Conservation (phyloP, 2,329 filamentous ascomycete species). For the Cordyceps cateniannulata region DNA sequence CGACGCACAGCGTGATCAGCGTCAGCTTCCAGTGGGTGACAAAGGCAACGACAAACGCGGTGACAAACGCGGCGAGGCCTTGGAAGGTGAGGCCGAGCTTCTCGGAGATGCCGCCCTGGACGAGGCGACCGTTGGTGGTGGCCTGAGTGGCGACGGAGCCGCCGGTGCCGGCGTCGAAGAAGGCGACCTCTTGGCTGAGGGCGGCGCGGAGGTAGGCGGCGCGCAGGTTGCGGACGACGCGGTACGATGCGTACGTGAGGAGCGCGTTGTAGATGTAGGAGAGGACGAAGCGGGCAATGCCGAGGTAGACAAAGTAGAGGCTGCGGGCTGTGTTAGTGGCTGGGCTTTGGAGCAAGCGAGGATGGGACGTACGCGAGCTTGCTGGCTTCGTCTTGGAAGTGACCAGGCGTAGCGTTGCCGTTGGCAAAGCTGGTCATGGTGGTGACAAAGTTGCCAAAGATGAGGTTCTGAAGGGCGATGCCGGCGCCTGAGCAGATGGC, state of each 20-base stretch:
- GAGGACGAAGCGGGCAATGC: slow-evolving; percentile 44
- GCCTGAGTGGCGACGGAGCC: slow-evolving; percentile 37
- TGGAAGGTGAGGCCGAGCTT: slow-evolving; percentile 35
- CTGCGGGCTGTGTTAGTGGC: slow-evolving; percentile 15
- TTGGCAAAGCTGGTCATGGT: slow-evolving; percentile 27
- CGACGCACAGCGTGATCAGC: slow-evolving; percentile 29
- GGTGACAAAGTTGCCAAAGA: slow-evolving; percentile 33
- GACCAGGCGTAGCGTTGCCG: slow-evolving; percentile 18
- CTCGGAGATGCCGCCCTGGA: slow-evolving; percentile 34
- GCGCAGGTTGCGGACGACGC: slow-evolving; percentile 42
- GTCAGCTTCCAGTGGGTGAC: slow-evolving; percentile 38
- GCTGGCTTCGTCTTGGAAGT: slow-evolving; percentile 26
- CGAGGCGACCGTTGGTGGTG: slow-evolving; percentile 38
- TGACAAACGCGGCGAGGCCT: slow-evolving; percentile 29
- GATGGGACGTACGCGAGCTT: slow-evolving; percentile 23
- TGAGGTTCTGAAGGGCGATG: slow-evolving; percentile 31
- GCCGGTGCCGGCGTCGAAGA: slow-evolving; percentile 37
- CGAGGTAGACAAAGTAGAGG: slow-evolving; percentile 53
- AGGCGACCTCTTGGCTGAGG: slow-evolving; percentile 44
- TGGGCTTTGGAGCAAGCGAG: no score
- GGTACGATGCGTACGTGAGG: slow-evolving; percentile 43
- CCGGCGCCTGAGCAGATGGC: slow-evolving; percentile 31
- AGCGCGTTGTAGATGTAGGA: slow-evolving; percentile 40
- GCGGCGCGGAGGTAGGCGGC: slow-evolving; percentile 43
- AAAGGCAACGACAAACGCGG: slow-evolving; percentile 34